phyloP scores from a whole-genome alignment of 805 yeast species.

The Sungouiella blattae region DNA sequence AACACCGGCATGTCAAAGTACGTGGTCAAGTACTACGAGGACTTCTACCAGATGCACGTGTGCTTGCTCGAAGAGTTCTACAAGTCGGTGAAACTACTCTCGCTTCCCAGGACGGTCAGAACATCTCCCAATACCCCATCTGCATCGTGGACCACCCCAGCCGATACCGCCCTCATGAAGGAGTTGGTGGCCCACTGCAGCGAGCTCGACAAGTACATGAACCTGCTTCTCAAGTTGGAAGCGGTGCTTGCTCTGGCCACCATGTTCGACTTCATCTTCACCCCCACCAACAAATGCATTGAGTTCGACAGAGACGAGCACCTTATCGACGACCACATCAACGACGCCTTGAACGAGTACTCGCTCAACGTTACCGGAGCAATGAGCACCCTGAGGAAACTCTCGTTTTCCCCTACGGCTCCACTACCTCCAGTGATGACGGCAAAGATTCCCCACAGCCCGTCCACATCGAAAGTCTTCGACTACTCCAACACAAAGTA shows the following conservation, averaged over 20 bases:
- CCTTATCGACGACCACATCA: not conserved
- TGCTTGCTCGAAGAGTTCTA: not conserved
- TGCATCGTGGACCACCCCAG: too few species aligned
- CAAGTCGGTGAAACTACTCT: conserved; percentile 19
- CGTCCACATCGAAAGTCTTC: not conserved
- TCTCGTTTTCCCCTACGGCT: conserved; percentile 9
- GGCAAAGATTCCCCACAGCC: not conserved
- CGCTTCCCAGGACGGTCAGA: conserved; percentile 30
- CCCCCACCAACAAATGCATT: too few species aligned
- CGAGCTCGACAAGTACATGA: conserved; percentile 26
- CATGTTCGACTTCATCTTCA: too few species aligned
- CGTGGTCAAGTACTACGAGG: conserved; percentile 33
- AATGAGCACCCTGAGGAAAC: conserved; percentile 1
- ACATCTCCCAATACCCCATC: too few species aligned
- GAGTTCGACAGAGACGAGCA: conserved; percentile 6
- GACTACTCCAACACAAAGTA: conserved; percentile 9
- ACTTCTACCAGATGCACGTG: conserved; percentile 33
- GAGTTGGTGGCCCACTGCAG: conserved; percentile 19
- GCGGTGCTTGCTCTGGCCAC: too few species aligned
- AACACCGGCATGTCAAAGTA: conserved; percentile 17
- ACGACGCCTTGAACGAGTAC: not conserved
- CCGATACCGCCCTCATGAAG: conserved; percentile 9
- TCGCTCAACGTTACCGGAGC: not conserved
- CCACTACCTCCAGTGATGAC: conserved; percentile 9
- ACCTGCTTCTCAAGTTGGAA: too few species aligned